Evolutionary conservation across 768 basidiomycete genomes (phyloP), one percentile per base, ranked within the genome.

Genomic region (Pisolithus marmoratus): DNA sequence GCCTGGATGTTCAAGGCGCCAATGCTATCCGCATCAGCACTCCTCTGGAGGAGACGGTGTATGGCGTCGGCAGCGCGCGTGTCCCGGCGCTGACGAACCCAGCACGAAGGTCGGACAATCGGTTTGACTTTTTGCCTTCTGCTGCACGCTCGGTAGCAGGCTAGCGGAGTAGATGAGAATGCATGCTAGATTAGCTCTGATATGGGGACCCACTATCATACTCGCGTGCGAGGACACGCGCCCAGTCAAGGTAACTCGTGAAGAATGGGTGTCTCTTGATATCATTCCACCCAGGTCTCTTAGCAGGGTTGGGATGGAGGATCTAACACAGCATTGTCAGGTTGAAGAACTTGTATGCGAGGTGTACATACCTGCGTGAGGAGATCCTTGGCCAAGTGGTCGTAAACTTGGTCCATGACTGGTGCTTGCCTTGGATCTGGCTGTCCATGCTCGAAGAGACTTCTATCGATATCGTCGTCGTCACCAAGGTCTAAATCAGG

Each of bases 201-300:
- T 19, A 12, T 8, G 29, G 17, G 34, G n/a, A 49, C 55, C 50
- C 41, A 54, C 48, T 48, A 48, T 54, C 48, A 29, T 56, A 54
- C 19, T 29, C 44, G 29, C 52, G 52, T 9, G 48, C 45, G 23
- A 41, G 43, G 24, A 56, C 37, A 40, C 45, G 52, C 15, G 22
- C 15, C 55, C 52, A 56, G 12, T 54, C 38, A 17, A 56, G 31
- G 27, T 41, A 31, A 29, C 34, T n/a, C 3, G 19, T 31, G 11
- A 57, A 57, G 20, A 51, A 57, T 2, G 49, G 54, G 26, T 57
- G 56, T 8, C 26, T 19, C 17, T 53, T 50, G 17, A 54, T 46
- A n/a, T 46, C 49, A 11, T 42, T 46, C 47, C 38, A 56, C 2
- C 43, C 53, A 7, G 56, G 56, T n/a, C 54, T 46, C 49, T 43